phyloP scores from a whole-genome alignment of 2,329 filamentous ascomycete genomes.

The Aspergillus sp. region DNA sequence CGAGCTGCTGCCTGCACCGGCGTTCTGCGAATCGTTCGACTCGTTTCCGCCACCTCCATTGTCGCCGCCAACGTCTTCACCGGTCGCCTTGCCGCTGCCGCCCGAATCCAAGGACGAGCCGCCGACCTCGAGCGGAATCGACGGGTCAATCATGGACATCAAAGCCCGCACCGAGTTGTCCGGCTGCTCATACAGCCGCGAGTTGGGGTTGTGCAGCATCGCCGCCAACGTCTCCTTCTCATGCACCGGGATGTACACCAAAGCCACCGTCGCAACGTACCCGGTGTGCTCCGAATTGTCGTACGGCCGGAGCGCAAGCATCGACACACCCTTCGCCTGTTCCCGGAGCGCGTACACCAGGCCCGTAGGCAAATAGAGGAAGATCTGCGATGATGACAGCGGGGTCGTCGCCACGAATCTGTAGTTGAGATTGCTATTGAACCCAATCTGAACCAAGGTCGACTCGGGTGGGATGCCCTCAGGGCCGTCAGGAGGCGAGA shows the following conservation, averaged over 20 bases:
- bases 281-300: slow-evolving; percentile 58
- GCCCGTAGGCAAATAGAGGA: slow-evolving; percentile 64
- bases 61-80: slow-evolving; percentile 32
- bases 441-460: slow-evolving; percentile 72
- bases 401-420: slow-evolving; percentile 64
- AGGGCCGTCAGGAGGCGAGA: slow-evolving; percentile 58
- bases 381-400: slow-evolving; percentile 74
- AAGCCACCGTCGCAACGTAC: slow-evolving; percentile 72
- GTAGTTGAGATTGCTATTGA: slow-evolving; percentile 73
- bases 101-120: slow-evolving; percentile 37
- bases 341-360: slow-evolving; percentile 54
- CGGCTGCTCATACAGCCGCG: slow-evolving; percentile 64
- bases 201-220: slow-evolving; percentile 61
- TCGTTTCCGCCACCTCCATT: slow-evolving; percentile 31
- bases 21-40: slow-evolving; percentile 33
- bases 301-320: slow-evolving; percentile 65
- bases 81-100: slow-evolving; percentile 18
- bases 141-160: slow-evolving; percentile 72
- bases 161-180: slow-evolving; percentile 59
- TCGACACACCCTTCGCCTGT: slow-evolving; percentile 45
- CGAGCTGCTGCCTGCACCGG: slow-evolving; percentile 39
- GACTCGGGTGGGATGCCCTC: slow-evolving; percentile 52
- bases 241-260: slow-evolving; percentile 64
- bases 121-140: slow-evolving; percentile 58
- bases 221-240: slow-evolving; percentile 59